phyloP scores from a whole-genome alignment of 2,329 filamentous ascomycete species.

The Penicillium sp. region DNA sequence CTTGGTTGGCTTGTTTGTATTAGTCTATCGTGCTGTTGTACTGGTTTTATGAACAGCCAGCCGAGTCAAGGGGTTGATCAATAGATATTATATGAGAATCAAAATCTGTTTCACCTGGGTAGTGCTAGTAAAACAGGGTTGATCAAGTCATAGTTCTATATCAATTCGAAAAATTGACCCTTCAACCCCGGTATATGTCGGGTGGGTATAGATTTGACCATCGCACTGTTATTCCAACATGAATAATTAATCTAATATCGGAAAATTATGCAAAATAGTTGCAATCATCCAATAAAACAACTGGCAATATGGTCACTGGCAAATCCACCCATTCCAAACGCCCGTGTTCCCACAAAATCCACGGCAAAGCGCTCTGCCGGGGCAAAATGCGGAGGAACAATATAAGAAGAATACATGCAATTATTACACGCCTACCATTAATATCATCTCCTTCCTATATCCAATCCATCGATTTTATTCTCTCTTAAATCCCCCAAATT shows the following conservation, averaged over 20 bases:
- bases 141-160: no score
- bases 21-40: neutral
- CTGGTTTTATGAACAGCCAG: neutral
- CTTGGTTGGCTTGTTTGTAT: neutral
- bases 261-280: neutral
- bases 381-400: slow-evolving; percentile 12
- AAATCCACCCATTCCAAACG: neutral
- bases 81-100: neutral
- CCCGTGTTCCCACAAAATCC: neutral
- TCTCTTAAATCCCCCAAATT: neutral
- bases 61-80: neutral
- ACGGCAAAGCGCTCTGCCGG: slow-evolving; percentile 22
- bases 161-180: neutral
- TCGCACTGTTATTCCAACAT: neutral
- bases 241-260: neutral
- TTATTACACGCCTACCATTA: neutral
- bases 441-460: neutral
- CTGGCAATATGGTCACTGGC: no score
- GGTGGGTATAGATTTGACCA: neutral
- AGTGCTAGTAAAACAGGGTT: neutral
- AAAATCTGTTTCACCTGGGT: no score
- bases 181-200: neutral
- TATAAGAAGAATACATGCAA: neutral
- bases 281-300: neutral
- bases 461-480: neutral